Evolutionary conservation across 495 filamentous ascomycete species (phyloP).

Genomic region (Lasiosphaeriaceae sp.): DNA sequence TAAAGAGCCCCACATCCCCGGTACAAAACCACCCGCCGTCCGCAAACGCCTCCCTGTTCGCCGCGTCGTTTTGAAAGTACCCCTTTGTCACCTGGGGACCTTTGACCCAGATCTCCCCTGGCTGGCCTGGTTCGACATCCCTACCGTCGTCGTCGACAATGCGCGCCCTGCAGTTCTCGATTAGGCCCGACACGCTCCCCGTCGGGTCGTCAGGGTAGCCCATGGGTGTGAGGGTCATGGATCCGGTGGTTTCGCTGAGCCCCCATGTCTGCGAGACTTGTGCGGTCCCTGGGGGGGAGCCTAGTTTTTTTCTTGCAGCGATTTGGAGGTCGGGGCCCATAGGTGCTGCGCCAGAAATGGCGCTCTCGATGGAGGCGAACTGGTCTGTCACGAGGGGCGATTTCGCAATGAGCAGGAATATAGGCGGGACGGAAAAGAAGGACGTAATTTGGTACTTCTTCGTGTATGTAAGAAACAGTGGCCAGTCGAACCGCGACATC

Average conservation of each 20-base stretch:
- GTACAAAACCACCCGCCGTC: conserved; percentile 68
- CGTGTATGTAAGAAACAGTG: conserved; percentile 39
- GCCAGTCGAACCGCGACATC: conserved; percentile 47
- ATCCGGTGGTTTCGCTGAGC: conserved; percentile 57
- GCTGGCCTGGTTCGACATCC: conserved; percentile 36
- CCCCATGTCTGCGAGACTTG: conserved; percentile 67
- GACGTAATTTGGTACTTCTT: conserved; percentile 41
- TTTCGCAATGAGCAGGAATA: conserved; percentile 48
- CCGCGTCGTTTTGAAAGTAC: conserved; percentile 61
- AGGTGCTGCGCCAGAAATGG: conserved; percentile 30
- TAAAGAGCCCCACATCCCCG: conserved; percentile 60
- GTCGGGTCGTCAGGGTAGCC: conserved; percentile 15
- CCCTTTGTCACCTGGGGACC: conserved; percentile 62
- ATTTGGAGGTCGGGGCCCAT: conserved; percentile 37
- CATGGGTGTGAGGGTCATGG: conserved; percentile 21
- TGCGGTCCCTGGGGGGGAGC: conserved; percentile 32
- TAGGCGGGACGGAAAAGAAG: conserved; percentile 50
- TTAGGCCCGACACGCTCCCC: conserved; percentile 33
- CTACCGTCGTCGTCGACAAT: conserved; percentile 41
- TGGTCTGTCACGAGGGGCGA: conserved; percentile 47
- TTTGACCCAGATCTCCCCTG: conserved; percentile 32
- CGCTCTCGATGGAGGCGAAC: conserved; percentile 26
- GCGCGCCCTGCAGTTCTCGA: conserved; percentile 53
- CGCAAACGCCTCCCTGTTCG: conserved; percentile 55
- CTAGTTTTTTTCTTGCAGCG: conserved; percentile 26